Evolutionary conservation across 2,329 filamentous ascomycete species (phyloP).

Genomic region (Exophiala calicioides): DNA sequence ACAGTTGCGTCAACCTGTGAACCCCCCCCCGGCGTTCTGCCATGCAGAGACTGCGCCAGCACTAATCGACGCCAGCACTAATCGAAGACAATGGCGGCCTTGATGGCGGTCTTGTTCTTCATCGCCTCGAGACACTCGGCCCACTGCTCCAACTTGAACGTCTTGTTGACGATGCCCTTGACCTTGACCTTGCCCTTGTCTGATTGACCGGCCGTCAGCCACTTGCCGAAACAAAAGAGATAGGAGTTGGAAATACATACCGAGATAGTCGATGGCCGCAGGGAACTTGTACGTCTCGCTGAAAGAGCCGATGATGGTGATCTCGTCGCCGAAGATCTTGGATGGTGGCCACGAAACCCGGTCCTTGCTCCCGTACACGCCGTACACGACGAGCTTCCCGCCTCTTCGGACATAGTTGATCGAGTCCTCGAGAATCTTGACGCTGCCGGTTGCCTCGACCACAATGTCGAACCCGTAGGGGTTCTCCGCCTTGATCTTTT

Average conservation of each 20-base stretch:
- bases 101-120: constrained; percentile 71
- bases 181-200: constrained; percentile 50
- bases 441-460: constrained; percentile 69
- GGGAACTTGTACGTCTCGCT: constrained; percentile 74
- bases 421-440: constrained; percentile 68
- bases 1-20: no score
- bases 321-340: constrained; percentile 69
- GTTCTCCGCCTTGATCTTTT: constrained; percentile 63
- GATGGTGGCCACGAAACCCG: constrained; percentile 68
- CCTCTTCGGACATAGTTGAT: constrained; percentile 72
- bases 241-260: constrained; percentile 18
- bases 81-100: constrained; percentile 72
- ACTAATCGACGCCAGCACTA: no score
- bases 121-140: constrained; percentile 69
- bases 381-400: constrained; percentile 71
- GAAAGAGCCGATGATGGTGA: constrained; percentile 72
- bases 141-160: constrained; percentile 72
- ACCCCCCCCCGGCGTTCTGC: no score
- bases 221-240: background rate
- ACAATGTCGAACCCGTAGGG: constrained; percentile 74
- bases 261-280: constrained; percentile 55
- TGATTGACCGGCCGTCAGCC: constrained; percentile 14
- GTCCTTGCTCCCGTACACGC: constrained; percentile 65
- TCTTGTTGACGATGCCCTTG: constrained; percentile 71
- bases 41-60: no score